Evolutionary conservation across 2,329 filamentous ascomycete species (phyloP).

Genomic region (Cladosporium sp.): DNA sequence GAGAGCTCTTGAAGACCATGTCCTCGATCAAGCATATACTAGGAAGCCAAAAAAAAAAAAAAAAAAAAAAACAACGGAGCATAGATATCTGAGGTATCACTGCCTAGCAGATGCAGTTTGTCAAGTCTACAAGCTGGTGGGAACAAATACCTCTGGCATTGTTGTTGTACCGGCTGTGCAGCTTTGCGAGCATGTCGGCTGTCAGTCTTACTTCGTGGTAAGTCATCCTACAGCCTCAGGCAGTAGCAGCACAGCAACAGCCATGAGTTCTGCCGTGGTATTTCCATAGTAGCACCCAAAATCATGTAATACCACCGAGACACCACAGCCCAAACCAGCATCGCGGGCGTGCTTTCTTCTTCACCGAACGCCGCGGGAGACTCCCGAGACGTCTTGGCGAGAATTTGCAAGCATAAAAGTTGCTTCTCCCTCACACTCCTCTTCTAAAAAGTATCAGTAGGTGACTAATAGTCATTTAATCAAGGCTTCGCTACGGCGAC

Average conservation of each 20-base stretch:
- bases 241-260: not conserved
- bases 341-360: not conserved
- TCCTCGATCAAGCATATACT: not conserved
- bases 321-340: not conserved
- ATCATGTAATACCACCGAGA: conserved; percentile 9
- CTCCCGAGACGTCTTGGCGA: conserved; percentile 9
- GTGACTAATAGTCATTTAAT: conserved; percentile 36
- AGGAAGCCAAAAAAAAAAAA: no score
- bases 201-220: not conserved
- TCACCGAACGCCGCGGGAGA: not conserved
- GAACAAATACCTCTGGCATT: not conserved
- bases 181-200: not conserved
- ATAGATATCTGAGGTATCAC: not conserved
- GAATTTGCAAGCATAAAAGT: conserved; percentile 14
- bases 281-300: not conserved
- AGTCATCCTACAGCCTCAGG: not conserved
- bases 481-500: conserved; percentile 45
- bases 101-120: not conserved
- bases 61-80: no score
- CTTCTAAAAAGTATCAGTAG: conserved; percentile 25
- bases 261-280: not conserved
- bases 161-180: not conserved
- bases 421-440: conserved; percentile 15
- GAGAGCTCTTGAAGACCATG: not conserved
- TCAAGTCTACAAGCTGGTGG: not conserved